Base-by-base conservation (phyloP, 192 early-diverging fungal genomes). In the Mortierella alpina region DNA sequence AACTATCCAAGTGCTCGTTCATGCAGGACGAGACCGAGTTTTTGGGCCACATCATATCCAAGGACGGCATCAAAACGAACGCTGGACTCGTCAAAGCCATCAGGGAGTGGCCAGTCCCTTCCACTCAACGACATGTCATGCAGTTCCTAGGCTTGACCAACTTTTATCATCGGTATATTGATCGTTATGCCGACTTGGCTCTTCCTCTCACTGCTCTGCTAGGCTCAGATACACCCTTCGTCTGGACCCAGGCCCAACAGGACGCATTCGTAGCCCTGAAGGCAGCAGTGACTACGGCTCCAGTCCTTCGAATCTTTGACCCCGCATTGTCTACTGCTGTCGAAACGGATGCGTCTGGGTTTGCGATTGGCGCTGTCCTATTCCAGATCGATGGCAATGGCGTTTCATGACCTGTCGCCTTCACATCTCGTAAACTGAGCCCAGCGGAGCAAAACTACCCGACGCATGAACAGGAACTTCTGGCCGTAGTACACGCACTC, bases 401-500 rank as follows among this genome's bases (percentile, higher is more conserved):
- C n/a, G n/a, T n/a, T n/a, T n/a, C n/a, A n/a, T n/a, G n/a, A n/a
- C n/a, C n/a, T n/a, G n/a, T n/a, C n/a, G n/a, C n/a, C n/a, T n/a
- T n/a, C n/a, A n/a, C n/a, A n/a, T n/a, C n/a, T n/a, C n/a, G n/a
- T n/a, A n/a, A n/a, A n/a, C n/a, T n/a, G n/a, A n/a, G n/a, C n/a
- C n/a, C n/a, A n/a, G n/a, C n/a, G n/a, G n/a, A n/a, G n/a, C n/a
- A n/a, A n/a, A n/a, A n/a, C n/a, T n/a, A n/a, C n/a, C n/a, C n/a
- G n/a, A 49, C 67, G 0, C 81, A 83, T 66, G 62, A 76, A 53
- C 49, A 68, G 41, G 84, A 87, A 56, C 20, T 84, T 0, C 61
- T 86, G 2, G 86, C 84, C 4, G 75, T 86, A 15, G 51, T 83
- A 5, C 65, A 82, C 23, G 55, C 75, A 4, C 62, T 87, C 17